These are phyloP conservation scores for Metschnikowia anglica DNA, from an alignment of 805 yeast species.

Conservation along the genomic window DNA sequence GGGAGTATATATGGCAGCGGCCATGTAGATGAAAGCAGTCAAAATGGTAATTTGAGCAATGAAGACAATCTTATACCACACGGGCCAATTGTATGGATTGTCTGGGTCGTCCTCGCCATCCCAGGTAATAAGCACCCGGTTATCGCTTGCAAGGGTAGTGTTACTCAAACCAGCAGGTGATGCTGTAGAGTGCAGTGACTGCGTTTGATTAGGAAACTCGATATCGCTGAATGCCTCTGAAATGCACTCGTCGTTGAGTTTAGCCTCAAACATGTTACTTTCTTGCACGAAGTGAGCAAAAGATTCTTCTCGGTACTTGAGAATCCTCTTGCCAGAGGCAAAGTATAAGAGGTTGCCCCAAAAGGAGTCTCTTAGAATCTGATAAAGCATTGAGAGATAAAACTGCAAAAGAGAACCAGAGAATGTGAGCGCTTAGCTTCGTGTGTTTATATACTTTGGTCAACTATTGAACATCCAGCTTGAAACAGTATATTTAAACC, in stretches of 20 bases:
- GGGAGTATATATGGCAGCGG: constrained; percentile 57
- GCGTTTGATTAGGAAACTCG: background rate
- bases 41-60: constrained; percentile 43
- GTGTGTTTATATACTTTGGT: no score
- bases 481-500: no score
- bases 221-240: constrained; percentile 34
- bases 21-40: constrained; percentile 54
- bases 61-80: constrained; percentile 37
- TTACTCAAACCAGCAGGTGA: no score
- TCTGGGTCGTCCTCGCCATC: constrained; percentile 52
- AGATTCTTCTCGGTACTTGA: constrained; percentile 28
- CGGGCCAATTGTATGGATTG: constrained; percentile 58
- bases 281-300: constrained; percentile 32
- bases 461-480: no score
- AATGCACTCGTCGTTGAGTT: constrained; percentile 9
- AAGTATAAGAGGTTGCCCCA: constrained; percentile 29
- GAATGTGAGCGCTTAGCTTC: no score
- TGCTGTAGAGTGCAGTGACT: background rate
- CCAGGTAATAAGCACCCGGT: constrained; percentile 27
- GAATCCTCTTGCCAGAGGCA: constrained; percentile 24
- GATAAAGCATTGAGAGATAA: constrained; percentile 7
- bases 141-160: background rate
- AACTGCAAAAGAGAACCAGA: no score
- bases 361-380: constrained; percentile 33
- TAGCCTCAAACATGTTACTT: constrained; percentile 21